These are phyloP conservation scores for Tranzscheliella williamsii DNA, from an alignment of 1,284 basidiomycete species.

Conservation along the genomic window DNA sequence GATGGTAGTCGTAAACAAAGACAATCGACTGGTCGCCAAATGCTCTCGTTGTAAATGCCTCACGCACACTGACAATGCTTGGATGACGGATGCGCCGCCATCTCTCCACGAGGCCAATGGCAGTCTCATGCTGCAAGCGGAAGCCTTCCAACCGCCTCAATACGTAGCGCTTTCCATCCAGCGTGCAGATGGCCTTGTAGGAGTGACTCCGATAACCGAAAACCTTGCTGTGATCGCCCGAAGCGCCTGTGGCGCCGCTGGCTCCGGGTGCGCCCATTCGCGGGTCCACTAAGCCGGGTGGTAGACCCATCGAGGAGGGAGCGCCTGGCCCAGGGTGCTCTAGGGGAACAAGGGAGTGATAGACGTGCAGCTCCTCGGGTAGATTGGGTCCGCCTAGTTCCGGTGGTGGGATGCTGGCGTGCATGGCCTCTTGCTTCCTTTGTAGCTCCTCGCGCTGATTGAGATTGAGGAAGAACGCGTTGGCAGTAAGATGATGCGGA, in stretches of 20 bases:
- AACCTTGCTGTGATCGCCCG: slow-evolving; percentile 63
- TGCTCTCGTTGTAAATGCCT: slow-evolving; percentile 92
- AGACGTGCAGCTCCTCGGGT: slow-evolving; percentile 86
- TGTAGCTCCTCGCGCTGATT: slow-evolving; percentile 78
- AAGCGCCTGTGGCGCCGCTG: slow-evolving; percentile 42
- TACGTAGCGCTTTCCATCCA: slow-evolving; percentile 78
- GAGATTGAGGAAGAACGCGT: slow-evolving; percentile 71
- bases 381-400: slow-evolving; percentile 66
- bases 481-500: slow-evolving; percentile 63
- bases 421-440: slow-evolving; percentile 75
- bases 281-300: slow-evolving; percentile 40
- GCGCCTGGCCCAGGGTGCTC: slow-evolving; percentile 63
- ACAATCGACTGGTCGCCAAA: slow-evolving; percentile 87
- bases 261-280: slow-evolving; percentile 45
- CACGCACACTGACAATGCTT: slow-evolving; percentile 78
- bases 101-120: slow-evolving; percentile 80
- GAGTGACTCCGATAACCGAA: slow-evolving; percentile 70
- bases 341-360: slow-evolving; percentile 82
- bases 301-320: slow-evolving; percentile 19
- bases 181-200: slow-evolving; percentile 78
- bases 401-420: slow-evolving; percentile 62
- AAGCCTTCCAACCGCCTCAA: slow-evolving; percentile 87
- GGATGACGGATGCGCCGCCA: slow-evolving; percentile 89
- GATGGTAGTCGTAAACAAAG: slow-evolving; percentile 88
- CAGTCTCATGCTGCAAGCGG: slow-evolving; percentile 70